These are phyloP conservation scores for Onygenales sp. DNA, from an alignment of 2,329 filamentous ascomycete genomes.

Conservation along the genomic window DNA sequence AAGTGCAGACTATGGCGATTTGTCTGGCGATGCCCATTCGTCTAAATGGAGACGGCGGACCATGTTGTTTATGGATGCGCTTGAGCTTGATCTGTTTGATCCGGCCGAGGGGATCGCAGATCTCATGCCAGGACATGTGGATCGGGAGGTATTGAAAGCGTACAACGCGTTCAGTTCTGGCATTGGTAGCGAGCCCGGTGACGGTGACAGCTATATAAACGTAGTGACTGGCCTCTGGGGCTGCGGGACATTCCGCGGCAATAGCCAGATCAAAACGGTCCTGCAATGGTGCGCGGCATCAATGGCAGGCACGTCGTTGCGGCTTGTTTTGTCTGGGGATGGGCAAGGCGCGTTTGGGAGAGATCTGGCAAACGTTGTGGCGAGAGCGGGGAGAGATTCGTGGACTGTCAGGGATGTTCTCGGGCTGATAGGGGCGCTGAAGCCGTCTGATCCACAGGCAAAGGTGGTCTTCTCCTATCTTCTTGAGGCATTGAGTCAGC, in stretches of 20 bases:
- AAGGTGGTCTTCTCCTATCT: neutral
- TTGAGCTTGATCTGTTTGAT: conserved; percentile 5
- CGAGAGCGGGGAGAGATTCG: neutral
- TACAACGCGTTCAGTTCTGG: conserved; percentile 4
- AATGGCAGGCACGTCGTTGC: conserved; percentile 5
- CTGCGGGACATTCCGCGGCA: conserved; percentile 10
- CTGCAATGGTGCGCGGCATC: conserved; percentile 11
- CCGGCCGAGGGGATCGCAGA: conserved; percentile 2
- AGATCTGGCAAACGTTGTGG: neutral
- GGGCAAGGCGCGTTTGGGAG: conserved; percentile 3
- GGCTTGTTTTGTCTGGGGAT: conserved; percentile 6
- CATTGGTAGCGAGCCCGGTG: neutral
- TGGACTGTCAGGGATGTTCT: conserved; percentile 4
- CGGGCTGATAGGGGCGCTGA: neutral
- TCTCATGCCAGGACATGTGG: conserved; percentile 6
- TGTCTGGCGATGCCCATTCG: neutral
- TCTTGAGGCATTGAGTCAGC: too few species aligned
- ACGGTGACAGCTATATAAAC: neutral
- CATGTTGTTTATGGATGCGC: conserved; percentile 10
- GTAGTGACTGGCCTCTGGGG: conserved; percentile 11
- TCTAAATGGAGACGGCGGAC: conserved; percentile 4
- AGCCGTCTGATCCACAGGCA: neutral
- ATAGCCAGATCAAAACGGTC: conserved; percentile 6
- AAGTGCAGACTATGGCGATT: neutral
- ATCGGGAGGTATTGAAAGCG: conserved; percentile 7